A percentile compares a stretch with the other conserved stretches of the same genome.
Evolutionary conservation across 352 stramenopile genomes (phyloP).

Genomic region (Phytophthora fragariae): DNA sequence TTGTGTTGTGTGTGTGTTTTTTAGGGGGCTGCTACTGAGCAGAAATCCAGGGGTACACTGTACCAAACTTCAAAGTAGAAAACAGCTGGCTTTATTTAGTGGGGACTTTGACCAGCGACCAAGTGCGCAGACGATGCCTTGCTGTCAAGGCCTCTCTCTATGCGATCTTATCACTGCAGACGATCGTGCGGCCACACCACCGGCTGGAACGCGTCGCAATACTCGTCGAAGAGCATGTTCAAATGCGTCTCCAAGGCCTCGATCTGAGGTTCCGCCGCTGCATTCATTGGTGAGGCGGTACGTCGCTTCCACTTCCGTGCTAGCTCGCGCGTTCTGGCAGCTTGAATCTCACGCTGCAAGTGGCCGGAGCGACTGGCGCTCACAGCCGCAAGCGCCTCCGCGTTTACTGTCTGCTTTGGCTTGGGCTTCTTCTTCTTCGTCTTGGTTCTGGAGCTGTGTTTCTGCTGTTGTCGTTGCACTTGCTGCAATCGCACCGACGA

Average conservation of each 20-base stretch:
- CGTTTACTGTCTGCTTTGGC: conserved; percentile 19
- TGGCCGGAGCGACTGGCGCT: conserved; percentile 40
- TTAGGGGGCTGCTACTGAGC: conserved; percentile 3
- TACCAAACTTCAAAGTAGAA: not conserved
- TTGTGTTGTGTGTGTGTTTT: too few species aligned
- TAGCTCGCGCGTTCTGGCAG: conserved; percentile 47
- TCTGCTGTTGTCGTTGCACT: conserved; percentile 6
- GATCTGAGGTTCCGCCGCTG: conserved; percentile 8
- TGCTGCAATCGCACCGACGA: conserved; percentile 31
- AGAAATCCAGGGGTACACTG: conserved; percentile 19
- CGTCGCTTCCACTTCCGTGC: conserved; percentile 42
- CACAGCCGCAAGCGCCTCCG: conserved; percentile 8
- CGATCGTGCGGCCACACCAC: conserved; percentile 67
- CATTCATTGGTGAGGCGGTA: not conserved
- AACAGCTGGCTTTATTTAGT: conserved; percentile 4
- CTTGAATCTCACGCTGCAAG: conserved; percentile 49
- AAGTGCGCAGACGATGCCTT: too few species aligned
- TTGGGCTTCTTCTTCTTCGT: conserved; percentile 28
- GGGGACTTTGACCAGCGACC: not conserved
- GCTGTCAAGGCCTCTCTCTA: not conserved
- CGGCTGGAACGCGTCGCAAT: conserved; percentile 67
- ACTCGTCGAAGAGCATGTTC: conserved; percentile 62
- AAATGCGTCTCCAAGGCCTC: conserved; percentile 60
- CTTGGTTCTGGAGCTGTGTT: conserved; percentile 9
- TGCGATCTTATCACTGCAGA: conserved; percentile 24